Conservation (phyloP, 495 filamentous ascomycete species). For the Penicillium silybi region DNA sequence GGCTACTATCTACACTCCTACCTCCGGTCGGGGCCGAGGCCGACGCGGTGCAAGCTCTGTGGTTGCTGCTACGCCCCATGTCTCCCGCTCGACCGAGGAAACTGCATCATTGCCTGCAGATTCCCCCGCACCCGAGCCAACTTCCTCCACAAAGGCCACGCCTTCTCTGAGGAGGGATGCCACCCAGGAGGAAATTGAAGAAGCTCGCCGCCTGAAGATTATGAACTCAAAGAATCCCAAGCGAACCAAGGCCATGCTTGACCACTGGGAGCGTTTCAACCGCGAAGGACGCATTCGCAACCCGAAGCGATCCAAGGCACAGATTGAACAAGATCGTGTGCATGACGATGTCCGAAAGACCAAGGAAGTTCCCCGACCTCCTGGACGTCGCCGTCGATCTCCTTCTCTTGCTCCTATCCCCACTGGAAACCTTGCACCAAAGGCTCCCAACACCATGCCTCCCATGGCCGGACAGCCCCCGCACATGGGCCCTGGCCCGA, state of each 20-base stretch:
- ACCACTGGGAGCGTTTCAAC: slow-evolving; percentile 47
- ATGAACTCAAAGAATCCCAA: slow-evolving; percentile 48
- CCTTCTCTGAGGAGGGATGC: slow-evolving; percentile 10
- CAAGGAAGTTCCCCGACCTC: slow-evolving; percentile 5
- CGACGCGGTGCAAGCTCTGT: slow-evolving; percentile 19
- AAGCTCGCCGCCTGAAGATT: slow-evolving; percentile 36
- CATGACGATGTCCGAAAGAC: slow-evolving; percentile 25
- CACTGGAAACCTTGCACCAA: slow-evolving; percentile 25
- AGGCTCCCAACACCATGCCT: slow-evolving; percentile 16
- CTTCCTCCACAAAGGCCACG: slow-evolving; percentile 1
- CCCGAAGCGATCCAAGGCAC: slow-evolving; percentile 45
- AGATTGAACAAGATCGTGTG: slow-evolving; percentile 41
- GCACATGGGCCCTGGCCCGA: slow-evolving; percentile 10
- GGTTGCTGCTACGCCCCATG: slow-evolving; percentile 1
- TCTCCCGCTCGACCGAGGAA: not conserved
- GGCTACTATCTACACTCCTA: slow-evolving; percentile 1
- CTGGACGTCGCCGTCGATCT: slow-evolving; percentile 19
- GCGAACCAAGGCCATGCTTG: slow-evolving; percentile 46
- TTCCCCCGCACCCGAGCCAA: slow-evolving; percentile 9
- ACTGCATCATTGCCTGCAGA: slow-evolving; percentile 6
- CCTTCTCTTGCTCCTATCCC: slow-evolving; percentile 19
- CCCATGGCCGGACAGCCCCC: slow-evolving; percentile 15
- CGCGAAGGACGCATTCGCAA: slow-evolving; percentile 41
- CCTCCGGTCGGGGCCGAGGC: slow-evolving; percentile 22
- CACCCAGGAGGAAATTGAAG: slow-evolving; percentile 28